Conservation (phyloP, 164 flowering plant species). For the Vitis rupestris region DNA sequence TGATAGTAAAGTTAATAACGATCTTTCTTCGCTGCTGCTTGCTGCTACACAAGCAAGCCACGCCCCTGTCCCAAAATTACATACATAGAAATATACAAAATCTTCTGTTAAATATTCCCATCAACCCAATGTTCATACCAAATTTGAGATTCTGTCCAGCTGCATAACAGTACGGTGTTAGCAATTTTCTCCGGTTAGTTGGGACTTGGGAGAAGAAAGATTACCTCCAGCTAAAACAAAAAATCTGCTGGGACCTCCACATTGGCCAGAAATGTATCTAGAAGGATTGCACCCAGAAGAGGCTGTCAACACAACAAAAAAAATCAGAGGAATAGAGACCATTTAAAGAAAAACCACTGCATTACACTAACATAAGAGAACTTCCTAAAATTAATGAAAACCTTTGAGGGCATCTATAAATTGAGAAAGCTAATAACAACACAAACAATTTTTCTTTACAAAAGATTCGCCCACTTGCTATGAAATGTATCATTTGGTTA, state of each 20-base stretch:
- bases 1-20: too few species aligned
- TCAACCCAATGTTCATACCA: too few species aligned
- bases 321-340: background rate
- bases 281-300: conserved; percentile 42
- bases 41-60: too few species aligned
- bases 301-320: conserved; percentile 27
- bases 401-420: too few species aligned
- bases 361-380: background rate
- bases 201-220: background rate
- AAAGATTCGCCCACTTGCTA: too few species aligned
- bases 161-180: background rate
- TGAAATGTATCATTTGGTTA: background rate
- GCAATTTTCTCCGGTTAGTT: background rate
- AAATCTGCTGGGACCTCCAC: conserved; percentile 55
- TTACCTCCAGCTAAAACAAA: conserved; percentile 72
- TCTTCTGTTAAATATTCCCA: too few species aligned
- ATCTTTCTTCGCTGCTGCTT: too few species aligned
- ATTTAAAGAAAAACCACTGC: background rate
- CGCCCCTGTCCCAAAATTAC: too few species aligned
- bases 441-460: too few species aligned
- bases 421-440: too few species aligned
- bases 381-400: background rate
- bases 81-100: too few species aligned
- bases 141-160: background rate
- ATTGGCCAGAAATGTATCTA: conserved; percentile 45